A percentile compares a stretch with the other conserved stretches of the same genome.
Conservation (phyloP, 2,329 filamentous ascomycete genomes). For the Proliferodiscus dingleyae region DNA sequence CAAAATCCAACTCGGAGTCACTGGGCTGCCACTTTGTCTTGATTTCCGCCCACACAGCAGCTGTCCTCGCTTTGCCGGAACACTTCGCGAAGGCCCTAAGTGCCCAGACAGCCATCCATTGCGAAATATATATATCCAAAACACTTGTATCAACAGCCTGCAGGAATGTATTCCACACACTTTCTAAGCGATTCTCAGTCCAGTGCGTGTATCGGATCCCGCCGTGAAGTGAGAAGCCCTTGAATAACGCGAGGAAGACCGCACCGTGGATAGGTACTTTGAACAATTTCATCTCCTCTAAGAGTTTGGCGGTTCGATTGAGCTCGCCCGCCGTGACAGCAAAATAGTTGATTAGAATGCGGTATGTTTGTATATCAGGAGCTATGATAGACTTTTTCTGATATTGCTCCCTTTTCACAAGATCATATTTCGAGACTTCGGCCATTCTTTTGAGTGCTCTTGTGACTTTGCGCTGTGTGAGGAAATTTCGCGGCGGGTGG, state of each 20-base stretch:
- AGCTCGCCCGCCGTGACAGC: slow-evolving; percentile 66
- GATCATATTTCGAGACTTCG: slow-evolving; percentile 48
- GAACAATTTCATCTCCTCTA: slow-evolving; percentile 75
- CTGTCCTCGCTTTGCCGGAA: slow-evolving; percentile 25
- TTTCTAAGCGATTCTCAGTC: slow-evolving; percentile 64
- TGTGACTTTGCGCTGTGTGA: slow-evolving; percentile 37
- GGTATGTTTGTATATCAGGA: slow-evolving; percentile 75
- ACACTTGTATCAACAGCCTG: slow-evolving; percentile 43
- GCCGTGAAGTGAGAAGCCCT: slow-evolving; percentile 74
- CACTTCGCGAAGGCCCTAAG: slow-evolving; percentile 58
- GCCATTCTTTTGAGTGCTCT: slow-evolving; percentile 55
- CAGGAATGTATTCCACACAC: slow-evolving; percentile 62
- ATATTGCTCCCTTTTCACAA: slow-evolving; percentile 45
- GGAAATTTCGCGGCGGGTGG: slow-evolving; percentile 34
- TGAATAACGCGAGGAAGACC: slow-evolving; percentile 76
- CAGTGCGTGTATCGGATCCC: slow-evolving; percentile 62
- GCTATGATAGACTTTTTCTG: slow-evolving; percentile 63
- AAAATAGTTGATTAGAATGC: slow-evolving; percentile 72
- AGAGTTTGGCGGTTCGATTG: slow-evolving; percentile 60
- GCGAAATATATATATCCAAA: slow-evolving; percentile 47
- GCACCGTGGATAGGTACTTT: slow-evolving; percentile 66
- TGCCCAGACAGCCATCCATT: slow-evolving; percentile 57
- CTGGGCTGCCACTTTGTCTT: slow-evolving; percentile 28
- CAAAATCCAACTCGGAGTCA: slow-evolving; percentile 27
- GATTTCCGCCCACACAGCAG: slow-evolving; percentile 29